Base-by-base conservation (phyloP, 495 filamentous ascomycete species). In the Hyaloscypha bicolor region DNA sequence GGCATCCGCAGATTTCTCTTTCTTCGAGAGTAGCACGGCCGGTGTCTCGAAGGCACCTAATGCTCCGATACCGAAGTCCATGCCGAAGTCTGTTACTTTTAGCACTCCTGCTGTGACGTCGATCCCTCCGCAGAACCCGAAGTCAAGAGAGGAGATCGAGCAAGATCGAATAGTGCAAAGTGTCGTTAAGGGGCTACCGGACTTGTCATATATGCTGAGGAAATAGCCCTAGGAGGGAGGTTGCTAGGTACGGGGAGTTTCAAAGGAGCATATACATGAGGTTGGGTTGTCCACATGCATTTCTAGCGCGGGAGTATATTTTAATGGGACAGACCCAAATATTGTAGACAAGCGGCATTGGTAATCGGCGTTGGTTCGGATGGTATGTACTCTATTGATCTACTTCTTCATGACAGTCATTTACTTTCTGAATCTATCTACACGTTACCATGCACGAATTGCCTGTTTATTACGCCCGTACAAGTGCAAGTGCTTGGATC, bases 201-300 rank as follows among this genome's bases (percentile, higher is more conserved):
- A 86, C 69, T 68, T 86, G 6, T 83, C 83, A 12, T 86, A 85
- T 65, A 86, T 86, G 84, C 64, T 86, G 19, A 75, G 77, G 48
- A 69, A 64, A 33, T 71, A 69, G 55, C 11, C 29, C 22, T 4
- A 33, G 19, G 0, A 48, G 6, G 33, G 21, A 11, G 9, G 21
- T 14, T 48, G 3, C 3, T 29, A 4, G 11, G 6, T 48, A 21
- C 6, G 19, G 29, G 59, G 11, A 35, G 30, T 14, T 48, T 25
- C 33, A 31, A 22, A 37, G 56, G 21, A 48, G 33, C 9, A 48
- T 25, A 25, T 45, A 48, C 9, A 45, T 31, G 35, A 21, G 31
- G 12, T 12, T 21, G 25, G 16, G n/a, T 35, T 53, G 32, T 63
- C 1, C 45, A 32, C 55, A 63, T 53, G 61, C 61, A 63, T 63